phyloP scores from a whole-genome alignment of 805 yeast genomes.

The Lachancea waltii region DNA sequence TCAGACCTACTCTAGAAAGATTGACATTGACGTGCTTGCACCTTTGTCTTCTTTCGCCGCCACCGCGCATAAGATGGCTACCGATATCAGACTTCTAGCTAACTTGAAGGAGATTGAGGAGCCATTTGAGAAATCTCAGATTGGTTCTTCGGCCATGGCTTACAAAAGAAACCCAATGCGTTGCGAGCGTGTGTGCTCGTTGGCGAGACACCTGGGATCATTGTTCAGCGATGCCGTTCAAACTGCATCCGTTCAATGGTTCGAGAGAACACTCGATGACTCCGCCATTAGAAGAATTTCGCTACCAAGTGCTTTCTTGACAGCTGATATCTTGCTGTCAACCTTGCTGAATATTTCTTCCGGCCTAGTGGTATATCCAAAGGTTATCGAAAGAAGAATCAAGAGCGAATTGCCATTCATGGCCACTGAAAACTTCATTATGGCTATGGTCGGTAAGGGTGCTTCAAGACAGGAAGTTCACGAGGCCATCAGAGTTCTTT shows the following conservation, averaged over 20 bases:
- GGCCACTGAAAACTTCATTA: constrained; percentile 98
- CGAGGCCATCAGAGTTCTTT: constrained; percentile 92
- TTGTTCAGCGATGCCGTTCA: constrained; percentile 88
- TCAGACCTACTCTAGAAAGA: constrained; percentile 97
- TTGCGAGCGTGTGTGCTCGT: constrained; percentile 97
- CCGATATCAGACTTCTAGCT: constrained; percentile 92
- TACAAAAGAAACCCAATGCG: constrained; percentile 99
- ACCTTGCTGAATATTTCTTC: constrained; percentile 88
- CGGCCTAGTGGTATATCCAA: constrained; percentile 96
- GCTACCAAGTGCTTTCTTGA: constrained; percentile 90
- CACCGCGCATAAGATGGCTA: constrained; percentile 94
- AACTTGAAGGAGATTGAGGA: constrained; percentile 96
- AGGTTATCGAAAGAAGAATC: constrained; percentile 96
- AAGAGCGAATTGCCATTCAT: constrained; percentile 92
- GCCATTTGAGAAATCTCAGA: constrained; percentile 97
- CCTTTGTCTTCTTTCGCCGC: constrained; percentile 95
- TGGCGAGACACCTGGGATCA: constrained; percentile 91
- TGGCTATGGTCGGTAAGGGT: constrained; percentile 99
- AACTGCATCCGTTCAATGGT: constrained; percentile 98
- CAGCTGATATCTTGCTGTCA: constrained; percentile 87
- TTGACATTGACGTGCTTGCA: constrained; percentile 87
- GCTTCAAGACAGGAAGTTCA: constrained; percentile 98
- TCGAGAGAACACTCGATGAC: constrained; percentile 97
- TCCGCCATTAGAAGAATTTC: constrained; percentile 97
- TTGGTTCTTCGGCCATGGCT: constrained; percentile 98